phyloP scores from a whole-genome alignment of 148 eudicot species.

The Polygonum aviculare region DNA sequence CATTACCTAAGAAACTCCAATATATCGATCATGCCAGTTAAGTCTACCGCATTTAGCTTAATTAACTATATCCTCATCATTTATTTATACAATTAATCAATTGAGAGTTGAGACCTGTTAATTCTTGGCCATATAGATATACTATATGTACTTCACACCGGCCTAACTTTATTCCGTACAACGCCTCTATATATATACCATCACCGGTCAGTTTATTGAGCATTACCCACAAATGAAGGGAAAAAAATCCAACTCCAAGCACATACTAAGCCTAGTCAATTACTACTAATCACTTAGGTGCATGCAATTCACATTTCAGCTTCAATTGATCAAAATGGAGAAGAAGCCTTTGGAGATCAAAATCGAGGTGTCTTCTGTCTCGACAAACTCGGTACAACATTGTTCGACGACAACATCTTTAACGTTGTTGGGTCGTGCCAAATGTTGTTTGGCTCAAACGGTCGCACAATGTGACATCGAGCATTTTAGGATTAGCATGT shows the following conservation, averaged over 20 bases:
- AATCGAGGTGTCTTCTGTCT: neutral
- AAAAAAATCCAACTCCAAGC: neutral
- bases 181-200: neutral
- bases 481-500: slow-evolving; percentile 33
- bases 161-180: neutral
- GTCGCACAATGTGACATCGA: slow-evolving; percentile 7
- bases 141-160: neutral
- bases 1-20: neutral
- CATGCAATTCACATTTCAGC: neutral
- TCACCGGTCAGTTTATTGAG: neutral
- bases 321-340: neutral
- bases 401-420: neutral
- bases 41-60: neutral
- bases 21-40: neutral
- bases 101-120: too few relatives aligned
- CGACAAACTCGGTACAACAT: neutral
- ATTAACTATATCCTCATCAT: too few relatives aligned
- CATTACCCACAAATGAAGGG: neutral
- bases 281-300: neutral
- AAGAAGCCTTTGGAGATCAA: neutral
- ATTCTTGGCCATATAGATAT: neutral
- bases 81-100: too few relatives aligned
- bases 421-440: neutral
- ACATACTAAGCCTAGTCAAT: neutral
- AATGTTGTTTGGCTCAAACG: neutral